Evolutionary conservation across 208 protist genomes (phyloP).

Genomic region (Trypanosoma platydactyli): DNA sequence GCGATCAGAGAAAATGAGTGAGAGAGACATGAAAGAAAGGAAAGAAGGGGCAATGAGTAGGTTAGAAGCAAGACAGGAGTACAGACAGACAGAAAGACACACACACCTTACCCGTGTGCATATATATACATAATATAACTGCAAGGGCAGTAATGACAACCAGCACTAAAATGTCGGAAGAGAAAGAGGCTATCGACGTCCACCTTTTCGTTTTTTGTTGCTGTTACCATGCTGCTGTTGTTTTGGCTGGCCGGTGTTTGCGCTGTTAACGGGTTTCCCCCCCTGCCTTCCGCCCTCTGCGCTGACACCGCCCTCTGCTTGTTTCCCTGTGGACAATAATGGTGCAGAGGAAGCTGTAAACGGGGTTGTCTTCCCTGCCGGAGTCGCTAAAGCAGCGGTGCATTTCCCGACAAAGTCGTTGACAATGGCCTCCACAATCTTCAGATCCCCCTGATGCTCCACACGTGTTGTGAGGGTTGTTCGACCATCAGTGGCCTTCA

Average conservation of each 20-base stretch:
- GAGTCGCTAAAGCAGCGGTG: constrained; percentile 33
- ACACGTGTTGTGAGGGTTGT: constrained; percentile 67
- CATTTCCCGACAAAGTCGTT: constrained; percentile 59
- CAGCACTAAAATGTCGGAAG: neutral
- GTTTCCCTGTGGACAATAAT: neutral
- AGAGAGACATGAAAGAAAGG: no score
- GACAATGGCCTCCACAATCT: constrained; percentile 58
- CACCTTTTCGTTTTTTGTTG: constrained; percentile 30
- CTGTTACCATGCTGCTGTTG: constrained; percentile 27
- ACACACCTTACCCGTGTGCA: no score
- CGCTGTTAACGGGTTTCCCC: constrained; percentile 2
- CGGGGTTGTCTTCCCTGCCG: constrained; percentile 4
- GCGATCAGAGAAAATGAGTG: no score
- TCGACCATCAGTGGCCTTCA: constrained; percentile 71
- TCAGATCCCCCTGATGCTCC: constrained; percentile 57
- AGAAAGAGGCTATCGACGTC: constrained; percentile 9
- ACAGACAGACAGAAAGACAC: no score
- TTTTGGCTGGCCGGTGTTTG: constrained; percentile 16
- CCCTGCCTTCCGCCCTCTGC: neutral
- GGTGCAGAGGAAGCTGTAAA: neutral
- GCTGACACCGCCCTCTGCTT: neutral
- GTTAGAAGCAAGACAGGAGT: no score
- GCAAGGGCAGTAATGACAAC: neutral
- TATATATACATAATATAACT: no score
- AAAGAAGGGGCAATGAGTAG: no score